These are phyloP conservation scores for Aspergillus tamarii DNA, from an alignment of 2,329 filamentous ascomycete genomes.

Conservation along the genomic window DNA sequence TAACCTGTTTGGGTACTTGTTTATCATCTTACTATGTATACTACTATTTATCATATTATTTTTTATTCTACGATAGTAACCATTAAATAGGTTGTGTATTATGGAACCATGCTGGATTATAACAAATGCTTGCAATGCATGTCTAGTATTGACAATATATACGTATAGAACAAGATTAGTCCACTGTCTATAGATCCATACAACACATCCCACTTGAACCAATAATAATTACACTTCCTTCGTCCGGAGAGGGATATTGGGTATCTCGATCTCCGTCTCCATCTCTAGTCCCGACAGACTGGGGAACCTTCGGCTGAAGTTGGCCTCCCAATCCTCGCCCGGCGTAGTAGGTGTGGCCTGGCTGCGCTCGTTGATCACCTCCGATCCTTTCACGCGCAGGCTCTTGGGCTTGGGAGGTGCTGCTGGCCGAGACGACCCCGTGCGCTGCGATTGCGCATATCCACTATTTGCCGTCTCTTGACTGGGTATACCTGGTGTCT, in stretches of 20 bases:
- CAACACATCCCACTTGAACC: neutral
- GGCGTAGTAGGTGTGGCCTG: slow-evolving; percentile 27
- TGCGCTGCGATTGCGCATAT: slow-evolving; percentile 31
- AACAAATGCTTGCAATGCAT: neutral
- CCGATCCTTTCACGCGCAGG: slow-evolving; percentile 52
- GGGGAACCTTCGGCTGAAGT: slow-evolving; percentile 85
- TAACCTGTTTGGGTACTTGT: neutral
- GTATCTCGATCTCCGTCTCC: slow-evolving; percentile 65
- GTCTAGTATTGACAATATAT: slow-evolving; percentile 8
- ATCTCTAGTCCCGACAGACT: slow-evolving; percentile 84
- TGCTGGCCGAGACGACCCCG: slow-evolving; percentile 48
- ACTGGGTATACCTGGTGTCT: slow-evolving; percentile 17
- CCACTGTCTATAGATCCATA: slow-evolving; percentile 7
- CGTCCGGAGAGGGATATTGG: slow-evolving; percentile 42
- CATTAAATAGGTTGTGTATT: no score
- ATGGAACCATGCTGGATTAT: no score
- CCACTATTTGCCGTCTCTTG: slow-evolving; percentile 25
- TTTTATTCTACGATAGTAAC: no score
- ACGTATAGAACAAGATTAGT: slow-evolving; percentile 17
- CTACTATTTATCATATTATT: no score
- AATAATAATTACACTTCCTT: slow-evolving; percentile 43
- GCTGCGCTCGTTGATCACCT: slow-evolving; percentile 27
- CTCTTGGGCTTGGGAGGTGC: slow-evolving; percentile 65
- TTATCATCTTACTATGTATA: no score
- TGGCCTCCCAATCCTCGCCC: slow-evolving; percentile 64